Conservation (phyloP, 306 rosid species). For the Macrotyloma uniflorum region DNA sequence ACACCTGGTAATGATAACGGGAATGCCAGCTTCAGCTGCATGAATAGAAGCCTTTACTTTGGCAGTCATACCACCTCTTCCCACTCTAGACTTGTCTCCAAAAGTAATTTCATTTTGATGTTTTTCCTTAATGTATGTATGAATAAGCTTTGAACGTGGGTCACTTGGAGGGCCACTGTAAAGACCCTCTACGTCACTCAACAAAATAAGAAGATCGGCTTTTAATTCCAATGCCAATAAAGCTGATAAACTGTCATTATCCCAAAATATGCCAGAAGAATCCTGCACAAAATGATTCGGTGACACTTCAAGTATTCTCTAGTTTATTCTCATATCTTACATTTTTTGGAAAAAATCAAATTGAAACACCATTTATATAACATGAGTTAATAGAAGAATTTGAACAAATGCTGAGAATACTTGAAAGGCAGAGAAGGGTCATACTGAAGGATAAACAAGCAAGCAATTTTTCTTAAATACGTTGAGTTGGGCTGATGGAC, state of each 20-base stretch:
- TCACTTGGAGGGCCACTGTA: constrained; percentile 99
- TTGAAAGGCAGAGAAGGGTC: not conserved
- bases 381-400: constrained; percentile 2
- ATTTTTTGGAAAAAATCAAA: not conserved
- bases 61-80: constrained; percentile 99
- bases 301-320: constrained; percentile 5
- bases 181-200: constrained; percentile 97
- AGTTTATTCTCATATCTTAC: not conserved
- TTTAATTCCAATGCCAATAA: constrained; percentile 91
- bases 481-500: not conserved
- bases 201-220: constrained; percentile 94
- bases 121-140: constrained; percentile 83
- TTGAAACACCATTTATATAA: not conserved
- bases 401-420: constrained; percentile 8
- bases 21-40: constrained; percentile 93
- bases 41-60: constrained; percentile 93
- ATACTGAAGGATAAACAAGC: constrained; percentile 1
- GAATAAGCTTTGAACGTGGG: constrained; percentile 85
- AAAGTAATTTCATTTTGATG: constrained; percentile 95
- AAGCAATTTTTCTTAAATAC: not conserved
- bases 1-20: constrained; percentile 95
- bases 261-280: constrained; percentile 99
- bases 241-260: constrained; percentile 98
- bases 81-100: constrained; percentile 97
- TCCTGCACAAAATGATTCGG: constrained; percentile 59